Conservation (phyloP, 495 filamentous ascomycete species). For the Penicillium canescens region DNA sequence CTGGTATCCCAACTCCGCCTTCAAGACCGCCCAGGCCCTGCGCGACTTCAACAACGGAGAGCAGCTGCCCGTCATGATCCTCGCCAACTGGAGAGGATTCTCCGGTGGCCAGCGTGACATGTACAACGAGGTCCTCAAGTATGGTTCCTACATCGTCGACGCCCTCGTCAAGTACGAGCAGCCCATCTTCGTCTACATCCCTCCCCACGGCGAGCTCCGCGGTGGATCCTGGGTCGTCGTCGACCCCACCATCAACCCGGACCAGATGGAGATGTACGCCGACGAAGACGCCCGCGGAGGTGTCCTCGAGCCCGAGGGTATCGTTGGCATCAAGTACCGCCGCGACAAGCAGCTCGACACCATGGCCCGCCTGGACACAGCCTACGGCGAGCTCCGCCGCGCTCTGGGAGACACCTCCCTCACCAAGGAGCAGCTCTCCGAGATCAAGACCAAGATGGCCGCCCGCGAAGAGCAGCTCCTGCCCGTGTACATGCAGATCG, state of each 20-base stretch:
- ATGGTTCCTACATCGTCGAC: slow-evolving; percentile 98
- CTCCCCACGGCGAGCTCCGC: slow-evolving; percentile 93
- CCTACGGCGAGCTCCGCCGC: slow-evolving; percentile 80
- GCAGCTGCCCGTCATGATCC: slow-evolving; percentile 96
- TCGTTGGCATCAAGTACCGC: slow-evolving; percentile 96
- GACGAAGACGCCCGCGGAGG: slow-evolving; percentile 94
- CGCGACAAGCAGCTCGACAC: slow-evolving; percentile 97
- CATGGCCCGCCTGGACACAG: slow-evolving; percentile 89
- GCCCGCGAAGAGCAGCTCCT: slow-evolving; percentile 85
- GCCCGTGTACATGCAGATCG: slow-evolving; percentile 90
- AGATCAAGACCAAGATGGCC: slow-evolving; percentile 83
- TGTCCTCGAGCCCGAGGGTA: slow-evolving; percentile 97
- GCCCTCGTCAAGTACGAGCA: slow-evolving; percentile 98
- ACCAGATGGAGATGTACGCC: slow-evolving; percentile 99
- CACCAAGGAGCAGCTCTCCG: slow-evolving; percentile 67
- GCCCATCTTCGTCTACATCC: slow-evolving; percentile 98
- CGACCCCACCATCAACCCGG: slow-evolving; percentile 95
- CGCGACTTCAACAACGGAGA: slow-evolving; percentile 99
- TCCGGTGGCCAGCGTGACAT: slow-evolving; percentile 98
- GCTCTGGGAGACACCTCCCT: slow-evolving; percentile 67
- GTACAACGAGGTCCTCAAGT: slow-evolving; percentile 99
- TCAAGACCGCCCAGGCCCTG: slow-evolving; percentile 98
- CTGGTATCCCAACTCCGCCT: slow-evolving; percentile 99
- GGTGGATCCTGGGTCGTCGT: slow-evolving; percentile 99
- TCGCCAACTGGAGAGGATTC: slow-evolving; percentile 99